phyloP scores from a whole-genome alignment of 2,329 filamentous ascomycete genomes.

The Diaporthe ilicicola region DNA sequence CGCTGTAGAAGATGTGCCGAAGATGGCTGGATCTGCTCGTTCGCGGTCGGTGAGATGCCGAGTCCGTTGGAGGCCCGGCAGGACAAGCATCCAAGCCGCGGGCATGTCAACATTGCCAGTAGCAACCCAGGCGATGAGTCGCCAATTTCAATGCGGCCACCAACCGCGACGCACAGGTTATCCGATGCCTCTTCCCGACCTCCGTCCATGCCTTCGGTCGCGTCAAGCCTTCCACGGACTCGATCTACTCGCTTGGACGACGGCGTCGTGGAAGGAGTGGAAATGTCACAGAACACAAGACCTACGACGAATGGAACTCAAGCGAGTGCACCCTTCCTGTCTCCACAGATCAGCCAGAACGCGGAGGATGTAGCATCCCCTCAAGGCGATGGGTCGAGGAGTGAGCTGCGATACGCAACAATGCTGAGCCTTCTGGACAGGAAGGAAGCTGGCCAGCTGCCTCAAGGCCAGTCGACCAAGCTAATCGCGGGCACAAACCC shows the following conservation, averaged over 20 bases:
- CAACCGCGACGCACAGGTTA: neutral
- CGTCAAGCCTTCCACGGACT: neutral
- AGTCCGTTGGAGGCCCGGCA: neutral
- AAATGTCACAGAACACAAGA: neutral
- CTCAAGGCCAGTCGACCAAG: neutral
- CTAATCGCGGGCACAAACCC: neutral
- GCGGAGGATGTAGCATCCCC: too few species aligned
- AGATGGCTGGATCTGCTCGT: neutral
- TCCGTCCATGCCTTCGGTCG: neutral
- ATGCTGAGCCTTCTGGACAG: neutral
- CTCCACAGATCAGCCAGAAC: neutral
- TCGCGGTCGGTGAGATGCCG: neutral
- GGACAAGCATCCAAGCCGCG: neutral
- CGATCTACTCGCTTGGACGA: neutral
- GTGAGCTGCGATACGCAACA: conserved; percentile 1
- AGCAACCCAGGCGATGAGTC: neutral
- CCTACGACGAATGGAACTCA: neutral
- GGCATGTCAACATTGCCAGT: neutral
- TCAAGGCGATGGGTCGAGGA: neutral
- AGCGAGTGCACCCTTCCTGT: neutral
- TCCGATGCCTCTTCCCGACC: neutral
- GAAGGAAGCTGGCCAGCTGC: neutral
- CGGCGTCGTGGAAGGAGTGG: neutral
- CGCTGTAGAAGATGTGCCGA: conserved; percentile 4
- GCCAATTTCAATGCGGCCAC: neutral